Percentiles rank a stretch among this genome's conserved stretches.
Evolutionary conservation across 352 stramenopile genomes (phyloP).

Genomic region (Phytophthora cactorum): DNA sequence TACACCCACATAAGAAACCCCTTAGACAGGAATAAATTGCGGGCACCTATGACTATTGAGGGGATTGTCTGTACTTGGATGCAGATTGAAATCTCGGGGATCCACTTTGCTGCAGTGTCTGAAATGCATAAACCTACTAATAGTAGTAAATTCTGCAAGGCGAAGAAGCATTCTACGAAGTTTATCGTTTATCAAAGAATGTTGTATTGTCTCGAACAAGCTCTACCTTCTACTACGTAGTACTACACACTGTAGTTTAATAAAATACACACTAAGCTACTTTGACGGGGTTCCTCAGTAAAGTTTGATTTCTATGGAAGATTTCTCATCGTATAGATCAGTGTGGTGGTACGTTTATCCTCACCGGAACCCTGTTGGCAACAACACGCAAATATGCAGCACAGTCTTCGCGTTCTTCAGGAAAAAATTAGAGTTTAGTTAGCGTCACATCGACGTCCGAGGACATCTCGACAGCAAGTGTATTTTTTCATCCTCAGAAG

Average conservation of each 20-base stretch:
- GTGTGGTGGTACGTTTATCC: slow-evolving; percentile 79
- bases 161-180: too few relatives aligned
- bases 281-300: slow-evolving; percentile 56
- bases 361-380: slow-evolving; percentile 48
- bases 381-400: slow-evolving; percentile 16
- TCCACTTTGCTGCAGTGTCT: too few relatives aligned
- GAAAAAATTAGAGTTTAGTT: slow-evolving; percentile 90
- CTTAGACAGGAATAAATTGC: too few relatives aligned
- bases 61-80: too few relatives aligned
- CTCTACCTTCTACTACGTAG: not conserved
- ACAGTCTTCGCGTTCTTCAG: slow-evolving; percentile 56
- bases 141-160: too few relatives aligned
- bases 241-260: not conserved
- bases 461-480: slow-evolving; percentile 50
- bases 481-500: slow-evolving; percentile 83
- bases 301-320: slow-evolving; percentile 75
- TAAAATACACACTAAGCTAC: too few relatives aligned
- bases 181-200: too few relatives aligned
- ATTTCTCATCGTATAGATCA: slow-evolving; percentile 76
- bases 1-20: too few relatives aligned
- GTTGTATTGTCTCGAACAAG: too few relatives aligned
- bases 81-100: too few relatives aligned
- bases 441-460: slow-evolving; percentile 50
- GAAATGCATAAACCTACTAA: too few relatives aligned
- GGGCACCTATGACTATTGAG: too few relatives aligned